Conservation (phyloP, 139 green algal species). For the Coelastrella sp. region DNA sequence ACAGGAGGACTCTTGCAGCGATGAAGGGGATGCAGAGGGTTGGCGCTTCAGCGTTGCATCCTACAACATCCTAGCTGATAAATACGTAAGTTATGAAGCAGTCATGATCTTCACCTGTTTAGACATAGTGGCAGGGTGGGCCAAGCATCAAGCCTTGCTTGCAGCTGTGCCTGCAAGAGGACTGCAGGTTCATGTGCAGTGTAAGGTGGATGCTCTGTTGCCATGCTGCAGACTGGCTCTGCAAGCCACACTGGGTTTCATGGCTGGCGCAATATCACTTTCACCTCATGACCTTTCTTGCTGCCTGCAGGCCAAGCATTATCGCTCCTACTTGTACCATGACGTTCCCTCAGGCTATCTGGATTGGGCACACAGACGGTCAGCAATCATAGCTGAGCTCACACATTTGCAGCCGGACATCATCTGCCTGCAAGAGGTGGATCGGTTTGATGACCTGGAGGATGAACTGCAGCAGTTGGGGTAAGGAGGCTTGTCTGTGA, state of each 20-base stretch:
- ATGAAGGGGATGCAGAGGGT: background rate
- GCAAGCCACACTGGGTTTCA: background rate
- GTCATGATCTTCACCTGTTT: too few relatives aligned
- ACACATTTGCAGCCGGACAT: slow-evolving; percentile 67
- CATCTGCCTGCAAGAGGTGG: slow-evolving; percentile 86
- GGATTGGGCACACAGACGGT: slow-evolving; percentile 61
- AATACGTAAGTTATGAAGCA: slow-evolving; percentile 13
- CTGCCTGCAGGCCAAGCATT: slow-evolving; percentile 62
- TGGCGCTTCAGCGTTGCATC: slow-evolving; percentile 31
- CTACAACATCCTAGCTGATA: slow-evolving; percentile 50
- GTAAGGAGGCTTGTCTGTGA: slow-evolving; percentile 41
- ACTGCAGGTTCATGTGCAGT: too few relatives aligned
- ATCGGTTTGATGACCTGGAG: slow-evolving; percentile 72
- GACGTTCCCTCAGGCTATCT: slow-evolving; percentile 58
- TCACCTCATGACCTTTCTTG: background rate
- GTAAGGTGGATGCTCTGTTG: too few relatives aligned
- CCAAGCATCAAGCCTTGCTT: too few relatives aligned
- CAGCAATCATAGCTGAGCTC: slow-evolving; percentile 53
- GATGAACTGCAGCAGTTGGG: slow-evolving; percentile 61
- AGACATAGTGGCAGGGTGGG: too few relatives aligned
- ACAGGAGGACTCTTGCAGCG: background rate
- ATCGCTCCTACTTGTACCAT: slow-evolving; percentile 73
- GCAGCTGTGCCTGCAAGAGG: too few relatives aligned
- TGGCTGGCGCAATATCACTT: background rate
- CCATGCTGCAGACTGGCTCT: background rate